These are phyloP conservation scores for Colletotrichum musae DNA, from an alignment of 2,329 filamentous ascomycete species.

Conservation along the genomic window DNA sequence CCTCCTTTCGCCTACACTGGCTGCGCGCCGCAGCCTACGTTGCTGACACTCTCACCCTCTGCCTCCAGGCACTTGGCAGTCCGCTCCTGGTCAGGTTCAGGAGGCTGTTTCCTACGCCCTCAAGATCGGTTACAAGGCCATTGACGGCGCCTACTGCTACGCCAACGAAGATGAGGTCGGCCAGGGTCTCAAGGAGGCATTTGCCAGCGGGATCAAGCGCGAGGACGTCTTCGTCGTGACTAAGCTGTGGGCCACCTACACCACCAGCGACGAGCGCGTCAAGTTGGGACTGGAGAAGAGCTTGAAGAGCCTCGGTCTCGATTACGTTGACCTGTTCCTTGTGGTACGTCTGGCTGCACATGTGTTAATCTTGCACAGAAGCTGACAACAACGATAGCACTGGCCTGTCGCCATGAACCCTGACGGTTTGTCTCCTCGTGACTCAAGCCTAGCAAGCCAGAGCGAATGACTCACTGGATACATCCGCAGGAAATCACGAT, in stretches of 20 bases:
- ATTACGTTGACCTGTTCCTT: conserved; percentile 86
- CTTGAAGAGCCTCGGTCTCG: conserved; percentile 79
- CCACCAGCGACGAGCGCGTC: conserved; percentile 66
- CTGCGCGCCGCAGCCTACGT: background rate
- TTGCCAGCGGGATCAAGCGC: conserved; percentile 79
- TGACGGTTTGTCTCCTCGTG: conserved; percentile 63
- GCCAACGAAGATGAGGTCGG: conserved; percentile 89
- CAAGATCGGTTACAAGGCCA: conserved; percentile 69
- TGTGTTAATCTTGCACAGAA: background rate
- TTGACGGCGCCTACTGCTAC: conserved; percentile 84
- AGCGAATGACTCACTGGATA: conserved; percentile 32
- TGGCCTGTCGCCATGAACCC: conserved; percentile 89
- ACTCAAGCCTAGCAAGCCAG: conserved; percentile 42
- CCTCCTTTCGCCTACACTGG: background rate
- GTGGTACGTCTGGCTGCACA: conserved; percentile 60
- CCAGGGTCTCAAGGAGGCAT: conserved; percentile 80
- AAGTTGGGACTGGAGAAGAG: conserved; percentile 81
- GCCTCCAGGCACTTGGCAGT: conserved; percentile 75
- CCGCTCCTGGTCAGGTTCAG: conserved; percentile 70
- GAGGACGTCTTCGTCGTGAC: conserved; percentile 87
- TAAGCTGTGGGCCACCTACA: conserved; percentile 89
- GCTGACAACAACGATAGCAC: conserved; percentile 63
- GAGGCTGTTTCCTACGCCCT: conserved; percentile 72
- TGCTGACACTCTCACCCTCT: conserved; percentile 34
- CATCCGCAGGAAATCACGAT: conserved; percentile 72